Base-by-base conservation (phyloP, 1,284 basidiomycete species). In the Rhodotorula sp. region DNA sequence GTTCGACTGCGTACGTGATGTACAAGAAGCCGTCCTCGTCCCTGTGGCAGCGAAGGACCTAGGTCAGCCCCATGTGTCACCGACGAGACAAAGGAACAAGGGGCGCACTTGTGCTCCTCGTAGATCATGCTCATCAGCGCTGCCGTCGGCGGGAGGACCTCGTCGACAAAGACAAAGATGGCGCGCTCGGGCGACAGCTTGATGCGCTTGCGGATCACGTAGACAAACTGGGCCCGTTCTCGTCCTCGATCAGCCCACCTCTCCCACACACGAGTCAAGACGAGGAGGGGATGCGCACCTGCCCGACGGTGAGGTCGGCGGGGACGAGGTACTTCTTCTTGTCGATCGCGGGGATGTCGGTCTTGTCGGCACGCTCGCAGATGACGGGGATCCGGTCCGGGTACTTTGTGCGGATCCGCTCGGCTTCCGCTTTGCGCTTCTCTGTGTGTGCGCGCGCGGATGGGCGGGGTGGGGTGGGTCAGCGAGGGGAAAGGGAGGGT, bases 261-360 rank as follows among this genome's bases (percentile, higher is more conserved):
- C 49, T 34, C 12, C 19, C 8, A 13, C 1, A 4, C 8, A 17
- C 7, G 27, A 21, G 10, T 49, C 23, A 3, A 17, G 19, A 13
- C 9, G 21, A 9, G 46, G 50, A 8, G 23, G 49, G 56, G 13
- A 7, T 34, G 59, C 73, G 49, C 56, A 78, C 77, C 67, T 76
- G 75, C 3, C 75, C 75, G 10, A 99, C 97, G 42, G 97, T 99
- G 66, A 99, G 85, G 84, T 99, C 96, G 91, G 97, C 80, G 46
- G 97, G 97, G 7, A 99, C 97, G 59, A 99, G 87, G 80, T 99
- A 99, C 86, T 99, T 99, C 91, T 99, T 99, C 92, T 99, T 99
- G 87, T 99, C 97, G 80, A 99, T 98, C 27, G 94, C 96, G 0
- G 95, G 93, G 81, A 99, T 98, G 83, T 99, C 97, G 68, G 95